A percentile compares a stretch with the other conserved stretches of the same genome.
Conservation (phyloP, 2,329 filamentous ascomycete genomes). For the Raffaelea arxii region DNA sequence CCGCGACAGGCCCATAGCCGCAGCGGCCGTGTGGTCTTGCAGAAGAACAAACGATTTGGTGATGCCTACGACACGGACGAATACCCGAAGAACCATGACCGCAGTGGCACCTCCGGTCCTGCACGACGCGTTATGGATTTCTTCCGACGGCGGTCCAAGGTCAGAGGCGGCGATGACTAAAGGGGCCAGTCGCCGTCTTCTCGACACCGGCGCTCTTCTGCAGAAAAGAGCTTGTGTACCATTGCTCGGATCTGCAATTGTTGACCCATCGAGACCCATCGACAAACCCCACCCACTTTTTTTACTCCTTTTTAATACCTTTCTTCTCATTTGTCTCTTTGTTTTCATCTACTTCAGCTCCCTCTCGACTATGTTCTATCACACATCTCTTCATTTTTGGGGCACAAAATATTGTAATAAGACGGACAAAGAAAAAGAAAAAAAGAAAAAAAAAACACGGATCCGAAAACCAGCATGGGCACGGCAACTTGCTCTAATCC, state of each 20-base stretch:
- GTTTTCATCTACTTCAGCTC: conserved; percentile 1
- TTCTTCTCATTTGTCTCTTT: conserved; percentile 4
- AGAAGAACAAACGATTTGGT: conserved; percentile 81
- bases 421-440: not conserved
- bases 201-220: not conserved
- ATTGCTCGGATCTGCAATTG: no score
- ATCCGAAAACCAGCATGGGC: not conserved
- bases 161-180: conserved; percentile 51
- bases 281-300: not conserved
- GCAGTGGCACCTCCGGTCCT: conserved; percentile 75
- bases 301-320: conserved; percentile 6
- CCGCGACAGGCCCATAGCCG: conserved; percentile 26
- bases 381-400: not conserved
- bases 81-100: conserved; percentile 45
- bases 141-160: conserved; percentile 79
- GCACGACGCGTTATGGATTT: conserved; percentile 97
- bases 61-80: conserved; percentile 79
- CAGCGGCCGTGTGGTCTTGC: conserved; percentile 45
- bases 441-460: not conserved
- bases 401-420: not conserved
- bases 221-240: no score
- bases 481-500: no score
- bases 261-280: no score
- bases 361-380: not conserved
- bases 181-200: not conserved